Evolutionary conservation across 352 stramenopile genomes (phyloP).

Genomic region (Phytopythium oedochilum): DNA sequence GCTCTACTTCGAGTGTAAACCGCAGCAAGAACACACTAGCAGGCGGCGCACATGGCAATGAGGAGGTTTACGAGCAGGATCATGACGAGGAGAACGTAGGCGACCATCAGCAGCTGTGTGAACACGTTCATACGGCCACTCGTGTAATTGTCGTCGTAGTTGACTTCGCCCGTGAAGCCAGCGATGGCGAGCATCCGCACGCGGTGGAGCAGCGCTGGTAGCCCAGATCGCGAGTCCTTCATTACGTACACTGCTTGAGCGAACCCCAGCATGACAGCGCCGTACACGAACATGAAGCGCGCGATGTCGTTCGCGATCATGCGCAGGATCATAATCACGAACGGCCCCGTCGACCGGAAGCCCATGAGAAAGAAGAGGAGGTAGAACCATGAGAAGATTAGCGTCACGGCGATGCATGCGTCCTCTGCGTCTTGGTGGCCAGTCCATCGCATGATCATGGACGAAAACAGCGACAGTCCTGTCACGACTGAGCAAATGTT

Average conservation of each 20-base stretch:
- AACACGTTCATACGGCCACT: constrained; percentile 37
- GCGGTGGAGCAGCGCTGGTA: constrained; percentile 24
- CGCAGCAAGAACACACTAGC: not conserved
- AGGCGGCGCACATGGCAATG: constrained; percentile 44
- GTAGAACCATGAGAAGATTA: constrained; percentile 62
- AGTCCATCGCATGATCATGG: constrained; percentile 15
- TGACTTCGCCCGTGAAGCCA: constrained; percentile 52
- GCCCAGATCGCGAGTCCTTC: constrained; percentile 31
- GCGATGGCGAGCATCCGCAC: constrained; percentile 47
- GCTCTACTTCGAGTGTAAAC: not conserved
- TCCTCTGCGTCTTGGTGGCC: constrained; percentile 28
- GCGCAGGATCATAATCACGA: constrained; percentile 62
- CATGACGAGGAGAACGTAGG: constrained; percentile 60
- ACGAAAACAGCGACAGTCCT: constrained; percentile 28
- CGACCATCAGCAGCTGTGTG: constrained; percentile 46
- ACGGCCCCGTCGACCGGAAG: constrained; percentile 54
- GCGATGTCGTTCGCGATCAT: constrained; percentile 62
- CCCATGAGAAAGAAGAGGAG: constrained; percentile 65
- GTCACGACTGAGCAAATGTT: constrained; percentile 49
- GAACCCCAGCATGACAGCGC: constrained; percentile 49
- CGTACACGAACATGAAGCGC: constrained; percentile 53
- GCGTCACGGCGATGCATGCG: constrained; percentile 29
- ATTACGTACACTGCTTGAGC: constrained; percentile 53
- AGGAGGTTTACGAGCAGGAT: constrained; percentile 65
- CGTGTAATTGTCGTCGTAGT: constrained; percentile 56